phyloP scores from a whole-genome alignment of 805 yeast species.

The Hanseniaspora nectarophila region DNA sequence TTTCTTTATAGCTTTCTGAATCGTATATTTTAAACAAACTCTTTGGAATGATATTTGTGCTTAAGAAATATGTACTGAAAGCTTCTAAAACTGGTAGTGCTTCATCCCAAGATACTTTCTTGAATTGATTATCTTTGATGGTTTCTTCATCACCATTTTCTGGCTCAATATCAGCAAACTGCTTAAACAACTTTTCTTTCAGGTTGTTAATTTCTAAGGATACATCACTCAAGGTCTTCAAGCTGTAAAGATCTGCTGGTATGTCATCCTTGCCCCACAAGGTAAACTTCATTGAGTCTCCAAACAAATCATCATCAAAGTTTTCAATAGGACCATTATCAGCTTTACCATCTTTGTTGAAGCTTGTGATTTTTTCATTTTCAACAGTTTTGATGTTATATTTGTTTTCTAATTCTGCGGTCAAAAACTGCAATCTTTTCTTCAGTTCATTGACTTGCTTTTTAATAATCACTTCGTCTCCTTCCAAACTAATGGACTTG shows the following conservation, averaged over 20 bases:
- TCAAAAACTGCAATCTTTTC: conserved; percentile 23
- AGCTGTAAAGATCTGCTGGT: background rate
- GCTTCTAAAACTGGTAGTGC: background rate
- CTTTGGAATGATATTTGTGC: conserved; percentile 1
- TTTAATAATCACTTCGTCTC: conserved; percentile 21
- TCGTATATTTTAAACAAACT: conserved; percentile 6
- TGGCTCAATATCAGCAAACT: background rate
- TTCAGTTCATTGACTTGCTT: conserved; percentile 25
- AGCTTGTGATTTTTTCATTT: conserved; percentile 17
- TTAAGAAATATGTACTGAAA: background rate
- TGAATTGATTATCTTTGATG: background rate
- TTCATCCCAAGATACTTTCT: conserved; percentile 1
- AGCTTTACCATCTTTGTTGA: background rate
- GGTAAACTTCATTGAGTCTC: background rate
- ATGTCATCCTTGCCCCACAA: conserved; percentile 6
- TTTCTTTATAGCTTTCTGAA: background rate
- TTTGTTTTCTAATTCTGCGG: conserved; percentile 24
- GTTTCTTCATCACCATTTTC: background rate
- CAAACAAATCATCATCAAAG: conserved; percentile 6
- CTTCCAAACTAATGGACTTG: conserved; percentile 19
- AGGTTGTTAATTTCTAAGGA: background rate
- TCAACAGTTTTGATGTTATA: background rate
- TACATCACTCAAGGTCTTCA: background rate
- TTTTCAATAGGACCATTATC: conserved; percentile 6
- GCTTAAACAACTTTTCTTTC: background rate